phyloP scores from a whole-genome alignment of 768 basidiomycete genomes.

The Solioccasus polychromus region DNA sequence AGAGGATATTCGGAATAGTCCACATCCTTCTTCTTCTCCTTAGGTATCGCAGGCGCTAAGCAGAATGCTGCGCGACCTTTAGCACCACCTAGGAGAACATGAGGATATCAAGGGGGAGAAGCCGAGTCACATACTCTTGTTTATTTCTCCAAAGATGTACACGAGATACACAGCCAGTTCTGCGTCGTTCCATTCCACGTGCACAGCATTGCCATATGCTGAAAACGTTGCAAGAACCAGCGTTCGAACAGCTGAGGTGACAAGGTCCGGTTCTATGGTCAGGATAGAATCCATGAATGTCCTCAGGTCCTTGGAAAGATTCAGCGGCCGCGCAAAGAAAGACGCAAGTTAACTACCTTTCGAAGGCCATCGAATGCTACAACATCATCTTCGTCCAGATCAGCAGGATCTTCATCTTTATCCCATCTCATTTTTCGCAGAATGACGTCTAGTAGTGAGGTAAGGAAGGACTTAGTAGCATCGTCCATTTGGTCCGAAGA shows the following conservation, averaged over 20 bases:
- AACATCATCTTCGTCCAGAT: slow-evolving; percentile 86
- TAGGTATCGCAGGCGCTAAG: slow-evolving; percentile 64
- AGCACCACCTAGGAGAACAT: slow-evolving; percentile 50
- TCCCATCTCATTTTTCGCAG: slow-evolving; percentile 92
- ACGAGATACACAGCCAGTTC: slow-evolving; percentile 93
- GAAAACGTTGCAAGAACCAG: slow-evolving; percentile 75
- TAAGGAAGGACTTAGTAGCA: slow-evolving; percentile 71
- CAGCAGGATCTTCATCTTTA: slow-evolving; percentile 70
- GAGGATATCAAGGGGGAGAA: not conserved
- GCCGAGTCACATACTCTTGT: slow-evolving; percentile 61
- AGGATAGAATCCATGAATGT: slow-evolving; percentile 85
- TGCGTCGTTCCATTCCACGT: slow-evolving; percentile 86
- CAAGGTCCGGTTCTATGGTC: slow-evolving; percentile 81
- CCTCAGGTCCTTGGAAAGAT: slow-evolving; percentile 66
- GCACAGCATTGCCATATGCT: slow-evolving; percentile 54
- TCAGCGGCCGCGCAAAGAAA: slow-evolving; percentile 11
- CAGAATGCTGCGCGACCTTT: slow-evolving; percentile 89
- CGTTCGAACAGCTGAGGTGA: slow-evolving; percentile 70
- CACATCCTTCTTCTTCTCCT: slow-evolving; percentile 61
- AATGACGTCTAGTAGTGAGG: slow-evolving; percentile 71
- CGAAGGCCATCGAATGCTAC: slow-evolving; percentile 82
- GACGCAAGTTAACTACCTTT: slow-evolving; percentile 51
- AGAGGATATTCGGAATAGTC: slow-evolving; percentile 81
- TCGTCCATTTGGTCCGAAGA: slow-evolving; percentile 62
- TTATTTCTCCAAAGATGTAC: slow-evolving; percentile 91